Base-by-base conservation (phyloP, 768 basidiomycete genomes). In the Amanita subjunquillea region DNA sequence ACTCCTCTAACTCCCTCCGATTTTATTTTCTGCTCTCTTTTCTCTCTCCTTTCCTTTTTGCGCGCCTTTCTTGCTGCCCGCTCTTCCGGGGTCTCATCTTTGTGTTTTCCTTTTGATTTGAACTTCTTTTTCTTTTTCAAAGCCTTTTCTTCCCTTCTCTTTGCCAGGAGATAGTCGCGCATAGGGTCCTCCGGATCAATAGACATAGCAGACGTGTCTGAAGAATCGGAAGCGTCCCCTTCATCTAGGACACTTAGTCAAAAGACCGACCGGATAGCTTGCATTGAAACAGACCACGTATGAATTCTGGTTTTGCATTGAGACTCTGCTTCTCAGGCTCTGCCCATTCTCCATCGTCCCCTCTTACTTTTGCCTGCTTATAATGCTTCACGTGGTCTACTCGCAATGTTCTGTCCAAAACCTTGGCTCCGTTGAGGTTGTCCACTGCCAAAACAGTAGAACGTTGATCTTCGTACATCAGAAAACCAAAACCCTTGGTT, bases 391-490 rank as follows among this genome's bases (percentile, higher is more conserved):
- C 88, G 62, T 93, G 89, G 65, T 97, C 92, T 38, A 97, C 96
- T 15, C 93, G 83, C 48, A 99, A 71, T 2, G 83, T 95, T 59
- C 84, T 76, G 13, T 87, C 91, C 30, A 96, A 71, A 39, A 98
- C 85, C 50, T 82, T 81, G 44, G 93, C 90, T 39, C 96, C 96
- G 62, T 96, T 98, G 67, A 99, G 82, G 71, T 99, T 99, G 72
- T 99, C 96, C 56, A 99, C 95, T 7, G 96, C 96, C 46, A 99
- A 76, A 48, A 97, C 67, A 5, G 96, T 99, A 55, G 91, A 95
- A 45, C 91, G 80, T 69, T 99, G 96, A 67, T 99, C 93, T 69
- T 95, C 92, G 67, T 98, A 99, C 96, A 98, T 97, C 57, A 98
- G 74, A 72, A 97, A 99, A 7, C 81, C 94, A 65, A 98, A 99